phyloP scores from a whole-genome alignment of 1,284 basidiomycete species.

The Tylopilus sp. region DNA sequence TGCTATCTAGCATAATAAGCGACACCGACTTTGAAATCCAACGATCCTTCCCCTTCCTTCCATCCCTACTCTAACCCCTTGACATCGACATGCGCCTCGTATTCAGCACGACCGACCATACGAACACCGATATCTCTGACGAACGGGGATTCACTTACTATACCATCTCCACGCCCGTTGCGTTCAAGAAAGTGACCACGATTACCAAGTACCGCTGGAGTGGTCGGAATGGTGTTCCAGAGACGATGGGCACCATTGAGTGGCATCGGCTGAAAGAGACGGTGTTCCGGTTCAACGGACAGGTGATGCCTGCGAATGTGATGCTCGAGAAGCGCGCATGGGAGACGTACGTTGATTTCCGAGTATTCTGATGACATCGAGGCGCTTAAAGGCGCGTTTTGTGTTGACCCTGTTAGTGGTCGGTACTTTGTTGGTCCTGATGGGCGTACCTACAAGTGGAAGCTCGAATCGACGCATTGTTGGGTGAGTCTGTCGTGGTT shows the following conservation, averaged over 20 bases:
- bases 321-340: slow-evolving; percentile 18
- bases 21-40: neutral
- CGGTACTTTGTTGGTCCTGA: slow-evolving; percentile 29
- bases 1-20: too few species aligned
- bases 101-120: slow-evolving; percentile 17
- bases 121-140: slow-evolving; percentile 25
- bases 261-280: slow-evolving; percentile 23
- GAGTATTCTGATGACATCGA: neutral
- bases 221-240: slow-evolving; percentile 8
- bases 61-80: neutral
- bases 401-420: slow-evolving; percentile 11
- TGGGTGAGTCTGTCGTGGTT: slow-evolving; percentile 11
- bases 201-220: slow-evolving; percentile 27
- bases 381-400: neutral
- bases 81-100: slow-evolving; percentile 15
- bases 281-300: slow-evolving; percentile 19
- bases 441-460: slow-evolving; percentile 27
- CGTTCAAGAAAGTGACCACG: slow-evolving; percentile 23
- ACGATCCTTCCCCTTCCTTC: neutral
- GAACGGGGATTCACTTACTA: slow-evolving; percentile 25
- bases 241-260: slow-evolving; percentile 28
- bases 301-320: neutral
- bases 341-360: slow-evolving; percentile 11
- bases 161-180: slow-evolving; percentile 21
- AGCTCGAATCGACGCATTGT: slow-evolving; percentile 19